Evolutionary conservation across 768 basidiomycete species (phyloP).

Genomic region (Fistulinella prunicolor): DNA sequence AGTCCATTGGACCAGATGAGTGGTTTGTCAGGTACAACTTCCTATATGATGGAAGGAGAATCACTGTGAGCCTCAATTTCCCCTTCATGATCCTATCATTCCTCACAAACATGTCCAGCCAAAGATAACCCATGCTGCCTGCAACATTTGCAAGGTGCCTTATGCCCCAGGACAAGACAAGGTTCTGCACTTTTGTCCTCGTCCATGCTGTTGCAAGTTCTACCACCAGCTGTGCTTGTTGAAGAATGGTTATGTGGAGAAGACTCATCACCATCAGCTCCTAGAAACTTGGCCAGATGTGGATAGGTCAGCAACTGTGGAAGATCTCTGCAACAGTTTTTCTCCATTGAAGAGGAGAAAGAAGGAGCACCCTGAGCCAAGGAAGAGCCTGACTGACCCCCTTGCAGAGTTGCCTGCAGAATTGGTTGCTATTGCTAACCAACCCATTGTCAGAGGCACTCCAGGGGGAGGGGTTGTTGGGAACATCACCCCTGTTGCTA

Average conservation of each 20-base stretch:
- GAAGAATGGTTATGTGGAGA: conserved; percentile 24
- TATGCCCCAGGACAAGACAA: conserved; percentile 43
- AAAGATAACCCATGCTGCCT: conserved; percentile 37
- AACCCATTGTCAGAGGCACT: conserved; percentile 51
- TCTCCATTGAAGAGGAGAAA: conserved; percentile 18
- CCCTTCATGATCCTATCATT: not conserved
- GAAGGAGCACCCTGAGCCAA: not conserved
- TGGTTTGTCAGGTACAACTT: conserved; percentile 52
- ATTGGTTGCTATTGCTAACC: conserved; percentile 45
- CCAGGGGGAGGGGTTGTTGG: conserved; percentile 46
- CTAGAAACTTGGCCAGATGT: conserved; percentile 39
- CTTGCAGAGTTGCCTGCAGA: conserved; percentile 32
- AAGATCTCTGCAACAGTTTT: not conserved
- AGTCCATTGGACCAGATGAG: conserved; percentile 35
- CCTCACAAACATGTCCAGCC: conserved; percentile 33
- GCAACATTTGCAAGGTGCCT: conserved; percentile 41
- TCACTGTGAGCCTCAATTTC: conserved; percentile 33
- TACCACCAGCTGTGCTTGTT: conserved; percentile 51
- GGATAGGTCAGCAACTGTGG: conserved; percentile 15
- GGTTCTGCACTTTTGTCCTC: conserved; percentile 58
- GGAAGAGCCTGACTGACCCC: not conserved
- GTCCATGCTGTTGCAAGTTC: conserved; percentile 43
- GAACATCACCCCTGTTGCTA: conserved; percentile 45
- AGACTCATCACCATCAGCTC: conserved; percentile 23
- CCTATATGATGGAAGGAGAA: conserved; percentile 29